Percentiles rank a stretch among this genome's conserved stretches.
Evolutionary conservation across 2,329 filamentous ascomycete genomes (phyloP).

Genomic region (Coniochaeta ligniaria): DNA sequence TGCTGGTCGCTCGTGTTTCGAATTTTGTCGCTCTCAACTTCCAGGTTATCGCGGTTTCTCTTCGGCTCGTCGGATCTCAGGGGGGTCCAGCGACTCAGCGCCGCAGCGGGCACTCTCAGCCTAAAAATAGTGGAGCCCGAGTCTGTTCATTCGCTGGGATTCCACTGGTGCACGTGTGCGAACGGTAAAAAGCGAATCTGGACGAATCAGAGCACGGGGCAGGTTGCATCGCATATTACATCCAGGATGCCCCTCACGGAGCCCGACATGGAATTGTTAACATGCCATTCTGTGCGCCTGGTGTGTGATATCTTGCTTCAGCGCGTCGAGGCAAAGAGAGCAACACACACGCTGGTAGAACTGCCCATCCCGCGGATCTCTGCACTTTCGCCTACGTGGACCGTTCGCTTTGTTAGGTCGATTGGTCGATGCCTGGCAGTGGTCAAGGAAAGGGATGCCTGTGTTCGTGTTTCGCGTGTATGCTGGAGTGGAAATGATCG

Average conservation of each 20-base stretch:
- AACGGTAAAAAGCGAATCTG: background rate
- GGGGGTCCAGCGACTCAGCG: too few relatives aligned
- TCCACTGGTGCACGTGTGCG: too few relatives aligned
- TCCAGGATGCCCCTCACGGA: background rate
- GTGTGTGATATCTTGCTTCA: background rate
- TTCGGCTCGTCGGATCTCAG: background rate
- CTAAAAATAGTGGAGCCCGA: background rate
- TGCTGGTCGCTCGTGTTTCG: background rate
- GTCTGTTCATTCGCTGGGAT: too few relatives aligned
- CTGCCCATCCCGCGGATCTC: too few relatives aligned
- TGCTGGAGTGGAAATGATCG: background rate
- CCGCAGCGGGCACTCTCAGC: background rate
- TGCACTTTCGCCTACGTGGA: too few relatives aligned
- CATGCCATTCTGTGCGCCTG: background rate
- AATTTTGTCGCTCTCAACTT: background rate
- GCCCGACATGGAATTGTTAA: background rate
- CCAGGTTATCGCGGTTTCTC: background rate
- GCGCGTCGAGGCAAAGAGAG: too few relatives aligned
- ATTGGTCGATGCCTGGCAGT: too few relatives aligned
- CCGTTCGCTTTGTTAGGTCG: too few relatives aligned
- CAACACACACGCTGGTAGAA: too few relatives aligned
- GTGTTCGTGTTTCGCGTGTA: background rate
- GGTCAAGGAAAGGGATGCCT: background rate
- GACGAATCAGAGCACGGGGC: background rate
- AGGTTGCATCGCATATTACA: background rate